Evolutionary conservation across 2,329 filamentous ascomycete genomes (phyloP).

Genomic region (Stachybotrys chartarum): DNA sequence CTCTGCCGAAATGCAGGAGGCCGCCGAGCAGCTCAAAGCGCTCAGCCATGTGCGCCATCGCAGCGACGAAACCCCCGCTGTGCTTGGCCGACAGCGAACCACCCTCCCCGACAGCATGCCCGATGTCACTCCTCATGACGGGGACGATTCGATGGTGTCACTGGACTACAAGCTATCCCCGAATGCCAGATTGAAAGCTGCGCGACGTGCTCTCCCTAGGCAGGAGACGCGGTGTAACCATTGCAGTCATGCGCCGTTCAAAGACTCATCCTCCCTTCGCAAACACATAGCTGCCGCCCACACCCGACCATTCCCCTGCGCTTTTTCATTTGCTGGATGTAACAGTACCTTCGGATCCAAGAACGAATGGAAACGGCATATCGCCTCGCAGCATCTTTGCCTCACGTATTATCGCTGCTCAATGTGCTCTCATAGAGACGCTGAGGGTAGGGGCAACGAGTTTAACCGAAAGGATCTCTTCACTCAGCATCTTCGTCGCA

Average conservation of each 20-base stretch:
- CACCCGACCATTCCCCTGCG: constrained; percentile 73
- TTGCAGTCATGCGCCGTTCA: constrained; percentile 59
- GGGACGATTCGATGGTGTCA: constrained; percentile 13
- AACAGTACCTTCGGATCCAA: constrained; percentile 80
- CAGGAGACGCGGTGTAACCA: constrained; percentile 55
- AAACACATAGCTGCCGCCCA: constrained; percentile 64
- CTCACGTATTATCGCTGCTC: constrained; percentile 59
- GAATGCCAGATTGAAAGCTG: constrained; percentile 31
- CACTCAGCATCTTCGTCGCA: constrained; percentile 85
- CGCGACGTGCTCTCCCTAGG: constrained; percentile 43
- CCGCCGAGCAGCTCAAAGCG: constrained; percentile 59
- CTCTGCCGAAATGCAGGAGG: constrained; percentile 63
- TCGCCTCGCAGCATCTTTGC: constrained; percentile 81
- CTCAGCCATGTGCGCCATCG: constrained; percentile 54
- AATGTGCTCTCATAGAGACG: constrained; percentile 45
- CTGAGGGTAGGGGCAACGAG: constrained; percentile 54
- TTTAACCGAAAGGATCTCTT: constrained; percentile 97
- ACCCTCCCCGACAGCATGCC: constrained; percentile 30
- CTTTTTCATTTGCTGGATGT: constrained; percentile 80
- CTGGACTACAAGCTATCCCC: constrained; percentile 14
- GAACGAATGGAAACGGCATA: constrained; percentile 97
- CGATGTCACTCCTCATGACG: constrained; percentile 25
- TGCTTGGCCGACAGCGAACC: constrained; percentile 24
- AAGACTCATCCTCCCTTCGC: constrained; percentile 57
- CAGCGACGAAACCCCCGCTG: constrained; percentile 34